Base-by-base conservation (phyloP, 2,329 filamentous ascomycete genomes). In the Cytospora mali region DNA sequence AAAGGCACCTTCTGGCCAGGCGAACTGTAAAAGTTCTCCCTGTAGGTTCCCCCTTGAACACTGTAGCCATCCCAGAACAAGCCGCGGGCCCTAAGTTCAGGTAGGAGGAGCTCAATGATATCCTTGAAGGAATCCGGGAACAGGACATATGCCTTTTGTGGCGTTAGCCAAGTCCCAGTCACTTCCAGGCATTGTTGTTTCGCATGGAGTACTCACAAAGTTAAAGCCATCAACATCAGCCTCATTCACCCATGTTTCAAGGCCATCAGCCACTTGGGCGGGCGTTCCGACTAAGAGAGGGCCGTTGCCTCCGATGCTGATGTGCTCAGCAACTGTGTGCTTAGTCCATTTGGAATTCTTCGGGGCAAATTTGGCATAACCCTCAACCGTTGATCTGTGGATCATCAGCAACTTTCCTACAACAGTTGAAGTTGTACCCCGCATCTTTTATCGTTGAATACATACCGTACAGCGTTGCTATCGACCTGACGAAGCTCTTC, bases 141-240 rank as follows among this genome's bases (percentile, higher is more conserved):
- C 0, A 77, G 64, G 0, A 72, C 74, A 42, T 77, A 71, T 2
- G 87, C 75, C 84, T 74, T 55, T 62, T 13, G 13, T 14, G 4
- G 55, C 67, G n/a, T 64, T 55, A 68, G 58, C 18, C 4, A 23
- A 16, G 21, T 39, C 55, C 16, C 18, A n/a, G n/a, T n/a, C n/a
- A n/a, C 13, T 23, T 6, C 10, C 6, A 9, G 9, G 2, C 1
- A 48, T 18, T 13, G 3, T 21, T 13, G 18, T 21, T 23, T 18
- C 4, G 7, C 6, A 2, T 5, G 31, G 3, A 6, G 16, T 21
- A 66, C 69, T 62, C 55, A 70, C 87, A 71, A 92, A 81, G 70
- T 92, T 92, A 74, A 92, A 92, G 0, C 89, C 89, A 70, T 92
- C 89, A 1, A 92, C 82, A 67, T 90, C 89, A 0, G 86, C 88